These are phyloP conservation scores for Omphalotus guepiniiformis DNA, from an alignment of 768 basidiomycete genomes.

Conservation along the genomic window DNA sequence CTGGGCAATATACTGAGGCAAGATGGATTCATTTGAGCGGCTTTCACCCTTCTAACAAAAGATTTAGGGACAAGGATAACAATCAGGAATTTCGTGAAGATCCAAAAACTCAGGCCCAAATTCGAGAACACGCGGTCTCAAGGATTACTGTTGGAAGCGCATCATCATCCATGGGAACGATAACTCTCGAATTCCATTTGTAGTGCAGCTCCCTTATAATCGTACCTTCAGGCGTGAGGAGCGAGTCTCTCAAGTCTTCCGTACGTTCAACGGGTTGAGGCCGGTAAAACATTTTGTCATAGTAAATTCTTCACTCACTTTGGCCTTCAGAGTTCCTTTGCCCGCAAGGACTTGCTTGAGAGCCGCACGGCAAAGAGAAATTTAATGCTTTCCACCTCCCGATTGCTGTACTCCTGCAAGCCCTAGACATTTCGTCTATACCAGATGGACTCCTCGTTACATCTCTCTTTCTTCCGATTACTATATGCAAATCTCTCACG, in stretches of 20 bases:
- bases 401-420: constrained; percentile 76
- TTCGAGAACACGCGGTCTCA: constrained; percentile 88
- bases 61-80: constrained; percentile 82
- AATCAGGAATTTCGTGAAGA: constrained; percentile 87
- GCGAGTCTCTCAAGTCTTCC: constrained; percentile 83
- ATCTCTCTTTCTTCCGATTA: constrained; percentile 84
- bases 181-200: constrained; percentile 84
- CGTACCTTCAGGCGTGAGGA: constrained; percentile 91
- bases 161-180: constrained; percentile 90
- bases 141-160: constrained; percentile 83
- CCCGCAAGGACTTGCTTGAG: constrained; percentile 89
- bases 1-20: constrained; percentile 98
- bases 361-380: constrained; percentile 90
- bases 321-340: constrained; percentile 64
- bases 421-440: constrained; percentile 80
- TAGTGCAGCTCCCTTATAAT: constrained; percentile 83
- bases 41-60: not conserved
- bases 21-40: constrained; percentile 18
- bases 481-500: constrained; percentile 93
- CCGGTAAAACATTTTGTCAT: not conserved
- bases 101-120: constrained; percentile 86
- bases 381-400: constrained; percentile 90
- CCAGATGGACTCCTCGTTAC: constrained; percentile 89
- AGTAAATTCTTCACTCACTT: constrained; percentile 1
- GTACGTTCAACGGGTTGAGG: constrained; percentile 87